Percentiles rank a stretch among this genome's conserved stretches.
Evolutionary conservation across 495 filamentous ascomycete species (phyloP).

Genomic region (Bryoglossum gracile): DNA sequence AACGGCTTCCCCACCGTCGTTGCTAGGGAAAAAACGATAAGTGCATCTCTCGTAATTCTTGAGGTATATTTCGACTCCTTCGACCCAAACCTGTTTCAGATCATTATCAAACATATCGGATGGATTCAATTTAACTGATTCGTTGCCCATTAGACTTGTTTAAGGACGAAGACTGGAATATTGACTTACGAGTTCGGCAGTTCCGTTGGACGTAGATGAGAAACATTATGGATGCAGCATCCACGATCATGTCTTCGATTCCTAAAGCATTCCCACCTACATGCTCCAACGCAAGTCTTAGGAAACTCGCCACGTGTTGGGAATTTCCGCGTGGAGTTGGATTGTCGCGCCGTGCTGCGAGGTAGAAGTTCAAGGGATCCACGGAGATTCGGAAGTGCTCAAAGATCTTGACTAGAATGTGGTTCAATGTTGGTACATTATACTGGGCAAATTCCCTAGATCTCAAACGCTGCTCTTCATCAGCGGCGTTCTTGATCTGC

Average conservation of each 20-base stretch:
- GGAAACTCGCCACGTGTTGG: background rate
- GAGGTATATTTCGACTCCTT: background rate
- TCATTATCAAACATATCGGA: background rate
- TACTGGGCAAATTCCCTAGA: background rate
- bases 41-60: background rate
- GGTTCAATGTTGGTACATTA: background rate
- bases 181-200: background rate
- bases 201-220: background rate
- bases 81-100: background rate
- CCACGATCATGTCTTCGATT: background rate
- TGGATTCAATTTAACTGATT: background rate
- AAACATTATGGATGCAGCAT: background rate
- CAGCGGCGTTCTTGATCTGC: background rate
- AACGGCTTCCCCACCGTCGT: background rate
- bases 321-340: background rate
- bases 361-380: background rate
- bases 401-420: background rate
- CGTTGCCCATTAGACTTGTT: background rate
- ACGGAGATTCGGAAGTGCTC: background rate
- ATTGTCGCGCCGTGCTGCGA: background rate
- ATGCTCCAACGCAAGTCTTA: background rate
- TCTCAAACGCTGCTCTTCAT: background rate
- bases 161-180: background rate
- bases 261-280: background rate
- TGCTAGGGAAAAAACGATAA: background rate